Percentiles rank a stretch among this genome's conserved stretches.
These are phyloP conservation scores for Thelephora ganbajun DNA, from an alignment of 768 basidiomycete species.

Conservation along the genomic window DNA sequence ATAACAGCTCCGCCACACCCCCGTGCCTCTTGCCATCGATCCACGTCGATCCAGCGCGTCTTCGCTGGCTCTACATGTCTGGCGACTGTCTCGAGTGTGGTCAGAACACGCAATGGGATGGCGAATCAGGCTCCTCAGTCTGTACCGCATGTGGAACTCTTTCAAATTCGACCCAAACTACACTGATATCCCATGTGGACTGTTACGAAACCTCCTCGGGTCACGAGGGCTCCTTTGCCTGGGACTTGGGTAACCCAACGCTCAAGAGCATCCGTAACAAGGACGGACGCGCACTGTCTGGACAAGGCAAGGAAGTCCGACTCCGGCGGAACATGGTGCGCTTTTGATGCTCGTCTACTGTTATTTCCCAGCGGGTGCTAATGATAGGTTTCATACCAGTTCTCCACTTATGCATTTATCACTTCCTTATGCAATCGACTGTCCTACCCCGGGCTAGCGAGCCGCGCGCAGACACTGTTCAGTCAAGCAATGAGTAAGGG, in stretches of 20 bases:
- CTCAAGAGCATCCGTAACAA: constrained; percentile 35
- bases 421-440: constrained; percentile 43
- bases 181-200: constrained; percentile 37
- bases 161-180: constrained; percentile 41
- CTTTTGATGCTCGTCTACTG: constrained; percentile 7
- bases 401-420: constrained; percentile 52
- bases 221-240: constrained; percentile 17
- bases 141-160: constrained; percentile 67
- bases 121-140: constrained; percentile 43
- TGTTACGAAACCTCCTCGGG: constrained; percentile 18
- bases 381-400: constrained; percentile 22
- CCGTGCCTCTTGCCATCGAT: too few species aligned
- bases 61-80: not conserved
- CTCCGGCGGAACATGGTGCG: constrained; percentile 49
- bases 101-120: constrained; percentile 36
- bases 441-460: constrained; percentile 42
- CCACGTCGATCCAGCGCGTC: too few species aligned
- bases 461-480: constrained; percentile 57
- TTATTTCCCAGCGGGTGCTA: constrained; percentile 6
- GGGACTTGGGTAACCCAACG: constrained; percentile 17
- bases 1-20: too few species aligned
- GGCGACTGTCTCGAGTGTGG: constrained; percentile 40
- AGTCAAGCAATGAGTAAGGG: constrained; percentile 47
- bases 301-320: constrained; percentile 51
- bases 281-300: constrained; percentile 46